A percentile compares a stretch with the other conserved stretches of the same genome.
These are phyloP conservation scores for Lactifluus pinguis DNA, from an alignment of 768 basidiomycete species.

Conservation along the genomic window DNA sequence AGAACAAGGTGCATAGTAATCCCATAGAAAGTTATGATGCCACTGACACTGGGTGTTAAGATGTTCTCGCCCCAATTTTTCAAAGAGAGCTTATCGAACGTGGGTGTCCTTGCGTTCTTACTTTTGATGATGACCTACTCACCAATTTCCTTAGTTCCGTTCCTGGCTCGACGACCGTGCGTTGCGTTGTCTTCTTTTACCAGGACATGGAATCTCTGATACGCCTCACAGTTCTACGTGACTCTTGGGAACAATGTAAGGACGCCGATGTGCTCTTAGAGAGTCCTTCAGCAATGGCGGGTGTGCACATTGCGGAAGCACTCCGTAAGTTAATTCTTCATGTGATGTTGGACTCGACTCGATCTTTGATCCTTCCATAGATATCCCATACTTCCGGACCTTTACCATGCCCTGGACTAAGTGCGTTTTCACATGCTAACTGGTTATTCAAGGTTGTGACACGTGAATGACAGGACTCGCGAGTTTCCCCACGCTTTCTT, in stretches of 20 bases:
- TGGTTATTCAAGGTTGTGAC: not conserved
- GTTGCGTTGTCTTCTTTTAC: conserved; percentile 19
- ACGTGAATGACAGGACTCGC: conserved; percentile 32
- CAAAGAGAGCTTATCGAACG: conserved; percentile 48
- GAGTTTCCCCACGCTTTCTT: conserved; percentile 61
- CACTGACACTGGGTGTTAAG: conserved; percentile 28
- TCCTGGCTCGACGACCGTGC: conserved; percentile 56
- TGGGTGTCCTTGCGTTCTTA: conserved; percentile 26
- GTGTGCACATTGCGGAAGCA: conserved; percentile 64
- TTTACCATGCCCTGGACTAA: conserved; percentile 59
- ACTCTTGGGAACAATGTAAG: conserved; percentile 54
- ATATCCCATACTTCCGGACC: conserved; percentile 57
- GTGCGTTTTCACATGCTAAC: conserved; percentile 23
- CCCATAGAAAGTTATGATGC: not conserved
- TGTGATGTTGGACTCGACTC: not conserved
- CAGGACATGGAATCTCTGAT: not conserved
- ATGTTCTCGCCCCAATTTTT: conserved; percentile 71
- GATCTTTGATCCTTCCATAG: conserved; percentile 20
- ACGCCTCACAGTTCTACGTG: conserved; percentile 39
- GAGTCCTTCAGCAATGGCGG: conserved; percentile 60
- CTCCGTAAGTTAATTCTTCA: conserved; percentile 32
- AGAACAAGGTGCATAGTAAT: conserved; percentile 30
- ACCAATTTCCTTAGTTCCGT: conserved; percentile 37
- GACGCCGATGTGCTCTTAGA: conserved; percentile 62
- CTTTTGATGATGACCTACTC: not conserved